Evolutionary conservation across 108 stramenopile species (phyloP), one percentile per base, ranked within the genome.

Genomic region (Cyclostephanos tholiformis): DNA sequence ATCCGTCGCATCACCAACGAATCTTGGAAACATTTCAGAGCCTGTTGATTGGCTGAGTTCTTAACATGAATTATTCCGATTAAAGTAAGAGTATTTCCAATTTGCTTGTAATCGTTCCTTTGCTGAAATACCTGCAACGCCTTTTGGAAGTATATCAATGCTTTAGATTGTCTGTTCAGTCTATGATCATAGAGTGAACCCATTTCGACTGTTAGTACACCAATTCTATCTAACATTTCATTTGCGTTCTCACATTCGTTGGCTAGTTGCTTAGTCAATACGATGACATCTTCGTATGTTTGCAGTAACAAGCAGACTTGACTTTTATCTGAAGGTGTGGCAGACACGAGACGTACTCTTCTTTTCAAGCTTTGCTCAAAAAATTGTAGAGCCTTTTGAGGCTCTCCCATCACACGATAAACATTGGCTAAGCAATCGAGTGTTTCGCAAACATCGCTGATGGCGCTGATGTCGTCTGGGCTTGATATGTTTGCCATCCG

Each of bases 341-440:
- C 38, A 22, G 68, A 59, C 53, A 67, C 46, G 4, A 76, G 55
- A 1, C 51, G 43, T 16, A 49, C 67, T 72, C 75, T 64, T 41
- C 79, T 57, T 16, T 73, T 80, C n/a, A 83, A 29, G 52, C 76
- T 56, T 58, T 70, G 58, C 36, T 73, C 59, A 32, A 67, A 78
- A 49, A 86, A 76, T 44, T 78, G 67, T 4, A 82, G 62, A 23
- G 82, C 80, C 43, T 63, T 81, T 17, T 74, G 35, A 38, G 41
- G 61, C 30, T 84, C 67, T 29, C 72, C 71, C 35, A 50, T 80
- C 16, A 51, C 39, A n/a, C 67, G 53, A 66, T 84, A 84, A 7
- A 82, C 72, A 63, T 82, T 86, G 8, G 79, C 86, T n/a, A 86
- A 74, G 36, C 83, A 74, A 26, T 83, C 35, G 12, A 86, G 64